phyloP scores from a whole-genome alignment of 192 early-diverging fungal species.

The Entomortierella parvispora region DNA sequence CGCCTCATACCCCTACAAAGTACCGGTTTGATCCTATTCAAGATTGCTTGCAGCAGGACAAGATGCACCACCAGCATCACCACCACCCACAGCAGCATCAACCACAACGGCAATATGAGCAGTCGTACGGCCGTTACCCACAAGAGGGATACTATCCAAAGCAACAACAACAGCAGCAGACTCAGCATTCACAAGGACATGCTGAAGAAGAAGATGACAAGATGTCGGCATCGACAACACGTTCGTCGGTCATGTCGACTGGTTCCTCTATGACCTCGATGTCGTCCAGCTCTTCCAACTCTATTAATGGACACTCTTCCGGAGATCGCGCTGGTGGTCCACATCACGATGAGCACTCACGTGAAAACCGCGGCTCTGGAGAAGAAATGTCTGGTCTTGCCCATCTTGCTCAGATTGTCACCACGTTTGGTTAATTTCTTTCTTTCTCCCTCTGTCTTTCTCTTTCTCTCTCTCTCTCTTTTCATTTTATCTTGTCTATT shows the following conservation, averaged over 20 bases:
- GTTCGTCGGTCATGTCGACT: slow-evolving; percentile 20
- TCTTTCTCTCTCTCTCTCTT: not conserved
- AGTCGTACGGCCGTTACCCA: not conserved
- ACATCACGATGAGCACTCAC: not conserved
- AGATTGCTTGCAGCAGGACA: slow-evolving; percentile 47
- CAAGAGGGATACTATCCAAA: not conserved
- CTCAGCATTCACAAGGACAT: no score
- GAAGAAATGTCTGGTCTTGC: slow-evolving; percentile 43
- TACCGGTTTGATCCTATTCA: slow-evolving; percentile 49
- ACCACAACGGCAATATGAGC: slow-evolving; percentile 6
- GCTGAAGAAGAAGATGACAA: slow-evolving; percentile 23
- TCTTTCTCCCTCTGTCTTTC: not conserved
- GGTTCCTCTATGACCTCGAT: slow-evolving; percentile 26
- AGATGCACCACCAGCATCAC: slow-evolving; percentile 17
- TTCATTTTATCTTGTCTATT: not conserved
- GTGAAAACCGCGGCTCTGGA: not conserved
- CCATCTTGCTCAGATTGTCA: slow-evolving; percentile 47
- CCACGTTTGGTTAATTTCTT: slow-evolving; percentile 30
- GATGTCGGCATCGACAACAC: slow-evolving; percentile 9
- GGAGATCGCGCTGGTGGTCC: not conserved
- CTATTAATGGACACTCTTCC: not conserved
- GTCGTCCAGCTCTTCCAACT: slow-evolving; percentile 5
- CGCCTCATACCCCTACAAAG: slow-evolving; percentile 48
- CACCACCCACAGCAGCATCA: not conserved
- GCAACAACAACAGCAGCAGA: not conserved